Evolutionary conservation across 768 basidiomycete genomes (phyloP).

Genomic region (Trametes sanguinea): DNA sequence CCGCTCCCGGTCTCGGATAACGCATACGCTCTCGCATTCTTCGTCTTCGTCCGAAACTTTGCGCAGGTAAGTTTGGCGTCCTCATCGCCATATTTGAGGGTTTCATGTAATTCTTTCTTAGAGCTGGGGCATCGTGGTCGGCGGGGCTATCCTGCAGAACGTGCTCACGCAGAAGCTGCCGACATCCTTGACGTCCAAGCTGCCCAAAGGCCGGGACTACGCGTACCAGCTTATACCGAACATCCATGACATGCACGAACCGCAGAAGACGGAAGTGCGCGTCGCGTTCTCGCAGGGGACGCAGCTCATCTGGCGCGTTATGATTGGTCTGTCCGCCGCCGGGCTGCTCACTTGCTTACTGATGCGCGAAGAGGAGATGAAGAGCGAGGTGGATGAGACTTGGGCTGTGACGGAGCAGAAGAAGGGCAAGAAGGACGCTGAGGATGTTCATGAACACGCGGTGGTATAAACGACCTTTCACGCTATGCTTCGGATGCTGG

Average conservation of each 20-base stretch:
- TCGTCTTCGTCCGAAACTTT: slow-evolving; percentile 30
- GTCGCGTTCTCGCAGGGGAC: slow-evolving; percentile 35
- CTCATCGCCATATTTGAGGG: background rate
- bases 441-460: background rate
- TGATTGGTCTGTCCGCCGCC: slow-evolving; percentile 34
- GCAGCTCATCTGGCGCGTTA: slow-evolving; percentile 34
- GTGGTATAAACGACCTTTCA: background rate
- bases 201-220: slow-evolving; percentile 31
- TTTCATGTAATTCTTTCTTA: slow-evolving; percentile 10
- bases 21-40: slow-evolving; percentile 40
- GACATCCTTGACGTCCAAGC: slow-evolving; percentile 23
- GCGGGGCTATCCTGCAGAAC: slow-evolving; percentile 42
- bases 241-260: slow-evolving; percentile 28
- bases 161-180: slow-evolving; percentile 37
- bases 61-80: slow-evolving; percentile 21
- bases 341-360: slow-evolving; percentile 31
- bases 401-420: slow-evolving; percentile 15
- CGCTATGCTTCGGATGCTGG: too few relatives aligned
- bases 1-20: slow-evolving; percentile 33
- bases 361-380: slow-evolving; percentile 35
- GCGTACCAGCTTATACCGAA: slow-evolving; percentile 36
- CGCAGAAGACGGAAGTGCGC: slow-evolving; percentile 31
- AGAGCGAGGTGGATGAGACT: slow-evolving; percentile 32
- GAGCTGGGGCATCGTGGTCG: slow-evolving; percentile 41
- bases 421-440: slow-evolving; percentile 5